These are phyloP conservation scores for Blepharisma stoltei DNA, from an alignment of 73 alveolate species.

Conservation along the genomic window DNA sequence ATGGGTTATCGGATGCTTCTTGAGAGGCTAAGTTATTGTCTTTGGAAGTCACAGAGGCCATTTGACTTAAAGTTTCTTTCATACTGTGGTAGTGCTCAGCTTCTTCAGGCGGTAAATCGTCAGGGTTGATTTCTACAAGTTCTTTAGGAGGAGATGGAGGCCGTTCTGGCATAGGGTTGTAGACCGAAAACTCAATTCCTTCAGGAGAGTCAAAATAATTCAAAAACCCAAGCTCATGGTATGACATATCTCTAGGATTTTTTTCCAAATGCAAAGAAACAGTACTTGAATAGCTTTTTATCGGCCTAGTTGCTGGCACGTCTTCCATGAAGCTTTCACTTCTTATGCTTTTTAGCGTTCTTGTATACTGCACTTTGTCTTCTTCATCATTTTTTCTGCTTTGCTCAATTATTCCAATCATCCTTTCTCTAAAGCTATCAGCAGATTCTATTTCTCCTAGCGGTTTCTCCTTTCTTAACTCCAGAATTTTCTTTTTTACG, in stretches of 20 bases:
- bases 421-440: slow-evolving; percentile 3
- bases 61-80: not conserved
- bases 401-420: not conserved
- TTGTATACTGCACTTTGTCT: not conserved
- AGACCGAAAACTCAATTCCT: not conserved
- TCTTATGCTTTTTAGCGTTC: not conserved
- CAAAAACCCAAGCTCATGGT: not conserved
- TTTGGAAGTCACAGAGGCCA: not conserved
- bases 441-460: not conserved
- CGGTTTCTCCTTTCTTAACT: not conserved
- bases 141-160: not conserved
- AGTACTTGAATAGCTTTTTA: not conserved
- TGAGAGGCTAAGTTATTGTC: not conserved
- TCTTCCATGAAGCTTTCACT: not conserved
- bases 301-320: not conserved
- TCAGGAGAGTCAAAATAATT: slow-evolving; percentile 6
- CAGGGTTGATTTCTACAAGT: not conserved
- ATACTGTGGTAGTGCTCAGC: not conserved
- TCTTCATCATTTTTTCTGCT: not conserved
- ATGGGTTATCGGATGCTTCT: slow-evolving; percentile 42
- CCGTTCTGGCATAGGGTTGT: not conserved
- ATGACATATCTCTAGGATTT: not conserved
- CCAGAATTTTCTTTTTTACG: slow-evolving; percentile 1
- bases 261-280: too few relatives aligned
- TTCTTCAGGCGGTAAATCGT: slow-evolving; percentile 8